Base-by-base conservation (phyloP, 768 basidiomycete species). In the Leucocoprinus leucothites region DNA sequence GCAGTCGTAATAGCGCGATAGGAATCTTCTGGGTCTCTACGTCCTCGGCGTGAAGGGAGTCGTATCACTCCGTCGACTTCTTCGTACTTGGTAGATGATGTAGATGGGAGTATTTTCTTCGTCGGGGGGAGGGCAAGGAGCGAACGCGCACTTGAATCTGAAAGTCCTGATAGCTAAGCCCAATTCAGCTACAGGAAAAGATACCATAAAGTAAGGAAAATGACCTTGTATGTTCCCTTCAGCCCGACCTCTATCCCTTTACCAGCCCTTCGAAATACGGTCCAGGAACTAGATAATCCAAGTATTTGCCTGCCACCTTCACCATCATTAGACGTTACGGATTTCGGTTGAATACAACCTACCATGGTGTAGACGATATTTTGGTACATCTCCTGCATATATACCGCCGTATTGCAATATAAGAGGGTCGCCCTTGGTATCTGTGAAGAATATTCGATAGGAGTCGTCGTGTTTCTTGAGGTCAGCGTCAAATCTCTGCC, bases 41-140 rank as follows among this genome's bases (percentile, higher is more conserved):
- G 57, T 51, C 67, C 54, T n/a, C 66, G 65, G 14, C 70, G 69
- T 14, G 83, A 76, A 16, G 82, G 73, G 8, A 91, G 70, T 38
- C 74, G 80, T 25, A 91, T 70, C 62, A 87, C 84, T 8, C 87
- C 87, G 57, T 88, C 80, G n/a, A 76, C 64, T 66, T 89, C 88
- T 54, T 80, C 71, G 63, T 85, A 81, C 62, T 76, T 82, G 19
- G 47, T 63, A 53, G 72, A 42, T 64, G 42, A 68, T 57, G 36
- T 64, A 22, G 67, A 56, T 22, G 65, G 61, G 18, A 75, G 53
- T n/a, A 87, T 64, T 51, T 75, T 76, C 50, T 79, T 77, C 3
- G 74, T 76, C 3, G 84, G 81, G 45, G 80, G 71, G 21, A 76
- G 71, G 3, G 77, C 69, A 5, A 91, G 74, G 19, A 89, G 68